Conservation (phyloP, 1,139 yeast species). For the Hyphopichia khmerensis region DNA sequence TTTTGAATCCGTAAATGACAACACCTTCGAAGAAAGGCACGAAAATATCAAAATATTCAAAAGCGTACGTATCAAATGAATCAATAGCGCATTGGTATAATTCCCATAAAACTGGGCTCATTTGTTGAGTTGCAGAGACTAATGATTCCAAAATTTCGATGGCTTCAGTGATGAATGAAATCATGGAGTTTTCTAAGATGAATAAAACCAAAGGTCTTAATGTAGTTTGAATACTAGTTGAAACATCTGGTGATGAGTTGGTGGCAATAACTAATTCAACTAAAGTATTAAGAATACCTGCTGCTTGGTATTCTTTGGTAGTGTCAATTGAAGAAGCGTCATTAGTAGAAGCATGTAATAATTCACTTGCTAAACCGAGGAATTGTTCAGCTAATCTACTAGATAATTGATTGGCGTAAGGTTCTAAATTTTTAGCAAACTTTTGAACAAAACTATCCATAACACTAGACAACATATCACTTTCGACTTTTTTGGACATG, state of each 20-base stretch:
- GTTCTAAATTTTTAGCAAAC: slow-evolving; percentile 53
- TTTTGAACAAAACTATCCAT: slow-evolving; percentile 59
- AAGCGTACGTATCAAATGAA: slow-evolving; percentile 54
- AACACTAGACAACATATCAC: slow-evolving; percentile 53
- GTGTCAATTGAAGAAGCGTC: slow-evolving; percentile 27
- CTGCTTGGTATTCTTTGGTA: slow-evolving; percentile 54
- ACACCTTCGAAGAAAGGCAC: slow-evolving; percentile 51
- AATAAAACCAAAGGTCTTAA: slow-evolving; percentile 43
- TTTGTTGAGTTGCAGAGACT: slow-evolving; percentile 37
- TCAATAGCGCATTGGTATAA: slow-evolving; percentile 42
- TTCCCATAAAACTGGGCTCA: slow-evolving; percentile 50
- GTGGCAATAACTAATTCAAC: slow-evolving; percentile 53
- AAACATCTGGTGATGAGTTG: slow-evolving; percentile 48
- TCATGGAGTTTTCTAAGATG: slow-evolving; percentile 50
- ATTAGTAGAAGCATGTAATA: slow-evolving; percentile 31
- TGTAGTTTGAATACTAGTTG: slow-evolving; percentile 37
- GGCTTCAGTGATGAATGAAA: slow-evolving; percentile 45
- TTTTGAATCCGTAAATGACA: slow-evolving; percentile 46
- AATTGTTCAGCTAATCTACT: slow-evolving; percentile 49
- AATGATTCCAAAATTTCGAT: slow-evolving; percentile 52
- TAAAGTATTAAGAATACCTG: slow-evolving; percentile 50
- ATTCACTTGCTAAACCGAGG: slow-evolving; percentile 42
- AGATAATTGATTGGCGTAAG: slow-evolving; percentile 53
- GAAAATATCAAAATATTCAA: slow-evolving; percentile 50
- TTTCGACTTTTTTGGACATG: slow-evolving; percentile 49